Evolutionary conservation across 176 grass and related monocot genomes (phyloP).

Genomic region (Panicum miliaceum): DNA sequence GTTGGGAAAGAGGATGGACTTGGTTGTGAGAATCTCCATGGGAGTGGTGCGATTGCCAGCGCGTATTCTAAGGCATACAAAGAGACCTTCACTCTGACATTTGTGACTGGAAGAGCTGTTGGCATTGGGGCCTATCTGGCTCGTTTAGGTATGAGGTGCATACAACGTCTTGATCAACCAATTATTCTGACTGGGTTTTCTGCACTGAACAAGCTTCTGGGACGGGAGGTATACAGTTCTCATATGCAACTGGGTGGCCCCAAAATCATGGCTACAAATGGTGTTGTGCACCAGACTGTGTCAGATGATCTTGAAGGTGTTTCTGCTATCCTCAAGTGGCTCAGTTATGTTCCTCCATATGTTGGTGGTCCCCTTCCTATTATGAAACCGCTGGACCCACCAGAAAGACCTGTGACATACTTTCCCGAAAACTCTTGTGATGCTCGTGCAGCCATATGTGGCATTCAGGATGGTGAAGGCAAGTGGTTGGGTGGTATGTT

Average conservation of each 20-base stretch:
- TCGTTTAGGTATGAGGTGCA: slow-evolving; percentile 96
- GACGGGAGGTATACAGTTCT: slow-evolving; percentile 98
- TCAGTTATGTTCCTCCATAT: slow-evolving; percentile 95
- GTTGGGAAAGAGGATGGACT: slow-evolving; percentile 92
- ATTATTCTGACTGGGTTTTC: slow-evolving; percentile 97
- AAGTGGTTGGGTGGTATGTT: slow-evolving; percentile 95
- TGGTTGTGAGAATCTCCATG: slow-evolving; percentile 92
- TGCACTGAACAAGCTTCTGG: slow-evolving; percentile 94
- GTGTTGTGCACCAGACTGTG: slow-evolving; percentile 94
- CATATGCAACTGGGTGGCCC: slow-evolving; percentile 99
- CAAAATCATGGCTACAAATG: slow-evolving; percentile 99
- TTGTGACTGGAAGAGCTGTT: slow-evolving; percentile 92
- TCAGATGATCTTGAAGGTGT: slow-evolving; percentile 97
- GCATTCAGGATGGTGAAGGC: slow-evolving; percentile 59
- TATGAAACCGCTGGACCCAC: slow-evolving; percentile 80
- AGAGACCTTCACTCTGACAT: slow-evolving; percentile 96
- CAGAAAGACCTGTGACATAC: slow-evolving; percentile 79
- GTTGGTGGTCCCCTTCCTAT: slow-evolving; percentile 92
- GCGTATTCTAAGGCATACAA: slow-evolving; percentile 94
- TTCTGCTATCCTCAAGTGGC: slow-evolving; percentile 96
- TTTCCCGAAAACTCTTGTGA: slow-evolving; percentile 92
- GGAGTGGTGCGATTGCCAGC: slow-evolving; percentile 96
- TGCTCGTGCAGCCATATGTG: slow-evolving; percentile 86
- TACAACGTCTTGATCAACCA: slow-evolving; percentile 95
- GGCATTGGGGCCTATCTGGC: slow-evolving; percentile 99